Conservation (phyloP, 1,284 basidiomycete genomes). For the Trichosporon faecale region DNA sequence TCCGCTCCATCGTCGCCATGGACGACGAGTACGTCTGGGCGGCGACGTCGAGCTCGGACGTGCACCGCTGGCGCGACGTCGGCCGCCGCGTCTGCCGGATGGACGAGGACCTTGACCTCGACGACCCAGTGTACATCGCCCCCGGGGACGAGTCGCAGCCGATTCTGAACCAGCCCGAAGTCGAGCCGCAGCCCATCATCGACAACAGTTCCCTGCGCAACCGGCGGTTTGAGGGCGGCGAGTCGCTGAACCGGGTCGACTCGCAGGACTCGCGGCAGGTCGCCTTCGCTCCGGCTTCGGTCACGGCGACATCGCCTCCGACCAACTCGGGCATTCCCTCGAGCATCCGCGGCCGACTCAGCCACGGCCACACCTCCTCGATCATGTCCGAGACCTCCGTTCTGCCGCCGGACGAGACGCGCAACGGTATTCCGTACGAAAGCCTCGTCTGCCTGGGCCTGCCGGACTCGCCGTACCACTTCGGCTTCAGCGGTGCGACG, state of each 20-base stretch:
- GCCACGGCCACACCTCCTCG: constrained; percentile 27
- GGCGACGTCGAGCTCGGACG: constrained; percentile 73
- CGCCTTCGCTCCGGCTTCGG: constrained; percentile 41
- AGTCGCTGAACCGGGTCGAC: constrained; percentile 30
- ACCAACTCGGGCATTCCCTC: constrained; percentile 21
- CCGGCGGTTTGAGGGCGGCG: constrained; percentile 23
- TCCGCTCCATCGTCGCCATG: constrained; percentile 78
- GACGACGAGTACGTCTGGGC: constrained; percentile 90
- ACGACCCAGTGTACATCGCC: constrained; percentile 28
- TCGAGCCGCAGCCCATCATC: constrained; percentile 28
- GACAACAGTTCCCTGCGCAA: constrained; percentile 24
- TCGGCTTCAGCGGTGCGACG: constrained; percentile 41
- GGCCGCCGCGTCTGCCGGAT: constrained; percentile 55
- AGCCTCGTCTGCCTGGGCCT: constrained; percentile 73
- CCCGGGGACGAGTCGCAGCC: constrained; percentile 9
- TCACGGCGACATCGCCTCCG: constrained; percentile 7
- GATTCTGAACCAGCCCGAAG: constrained; percentile 16
- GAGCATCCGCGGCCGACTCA: constrained; percentile 30
- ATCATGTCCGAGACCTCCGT: constrained; percentile 34
- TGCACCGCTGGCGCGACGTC: constrained; percentile 74
- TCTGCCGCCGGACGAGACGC: constrained; percentile 27
- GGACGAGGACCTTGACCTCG: constrained; percentile 56
- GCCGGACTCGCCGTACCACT: constrained; percentile 68
- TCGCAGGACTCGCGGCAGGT: constrained; percentile 39
- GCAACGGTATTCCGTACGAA: constrained; percentile 72